phyloP scores from a whole-genome alignment of 2,329 filamentous ascomycete species.

The Pseudohalonectria lignicola region DNA sequence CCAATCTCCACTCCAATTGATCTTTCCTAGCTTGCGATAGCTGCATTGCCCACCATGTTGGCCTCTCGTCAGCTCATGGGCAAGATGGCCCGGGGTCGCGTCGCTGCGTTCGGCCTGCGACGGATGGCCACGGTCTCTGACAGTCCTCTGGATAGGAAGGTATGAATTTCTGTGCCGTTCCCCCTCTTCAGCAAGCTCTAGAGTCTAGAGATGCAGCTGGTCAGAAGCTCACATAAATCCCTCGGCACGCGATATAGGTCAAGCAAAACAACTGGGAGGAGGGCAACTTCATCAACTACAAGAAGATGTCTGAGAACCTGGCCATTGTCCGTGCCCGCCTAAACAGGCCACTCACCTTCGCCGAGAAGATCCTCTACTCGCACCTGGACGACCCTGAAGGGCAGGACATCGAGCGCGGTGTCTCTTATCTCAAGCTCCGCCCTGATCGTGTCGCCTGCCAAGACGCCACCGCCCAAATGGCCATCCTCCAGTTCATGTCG shows the following conservation, averaged over 20 bases:
- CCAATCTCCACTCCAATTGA: constrained; percentile 24
- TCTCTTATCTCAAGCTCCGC: constrained; percentile 91
- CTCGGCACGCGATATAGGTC: no score
- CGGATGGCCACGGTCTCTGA: constrained; percentile 80
- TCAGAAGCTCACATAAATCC: no score
- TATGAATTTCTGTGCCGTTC: no score
- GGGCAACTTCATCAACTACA: constrained; percentile 97
- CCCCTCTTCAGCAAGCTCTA: no score
- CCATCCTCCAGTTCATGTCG: constrained; percentile 99
- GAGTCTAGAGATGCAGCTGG: no score
- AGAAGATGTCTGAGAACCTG: constrained; percentile 98
- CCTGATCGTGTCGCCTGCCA: constrained; percentile 98
- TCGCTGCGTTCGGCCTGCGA: constrained; percentile 50
- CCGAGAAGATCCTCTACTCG: constrained; percentile 98
- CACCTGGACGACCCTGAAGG: constrained; percentile 94
- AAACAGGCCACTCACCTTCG: constrained; percentile 86
- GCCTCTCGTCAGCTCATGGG: constrained; percentile 61
- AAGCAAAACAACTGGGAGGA: constrained; percentile 96
- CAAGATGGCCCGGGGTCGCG: constrained; percentile 49
- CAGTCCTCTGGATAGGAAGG: constrained; percentile 84
- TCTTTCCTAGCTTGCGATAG: constrained; percentile 8
- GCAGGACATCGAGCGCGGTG: constrained; percentile 92
- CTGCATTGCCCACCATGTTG: constrained; percentile 42
- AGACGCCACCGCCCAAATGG: constrained; percentile 99
- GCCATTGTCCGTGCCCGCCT: constrained; percentile 79